These are phyloP conservation scores for Russula ochroleuca DNA, from an alignment of 768 basidiomycete species.

Conservation along the genomic window DNA sequence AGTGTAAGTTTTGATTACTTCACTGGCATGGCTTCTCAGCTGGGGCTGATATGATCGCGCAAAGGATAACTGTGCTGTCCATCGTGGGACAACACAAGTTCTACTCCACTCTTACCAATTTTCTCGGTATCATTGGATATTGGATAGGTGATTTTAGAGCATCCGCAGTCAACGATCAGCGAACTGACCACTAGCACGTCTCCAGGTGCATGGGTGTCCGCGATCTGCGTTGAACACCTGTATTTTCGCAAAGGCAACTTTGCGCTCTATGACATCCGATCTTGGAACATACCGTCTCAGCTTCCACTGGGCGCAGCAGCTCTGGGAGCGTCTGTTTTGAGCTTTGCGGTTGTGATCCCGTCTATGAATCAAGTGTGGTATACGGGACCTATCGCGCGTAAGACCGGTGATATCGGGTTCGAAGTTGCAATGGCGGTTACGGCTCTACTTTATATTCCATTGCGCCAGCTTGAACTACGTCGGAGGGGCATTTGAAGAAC, in stretches of 20 bases:
- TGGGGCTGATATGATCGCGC: neutral
- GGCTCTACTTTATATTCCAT: slow-evolving; percentile 47
- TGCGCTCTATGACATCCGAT: slow-evolving; percentile 43
- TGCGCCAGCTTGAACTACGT: slow-evolving; percentile 40
- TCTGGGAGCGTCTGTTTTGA: slow-evolving; percentile 44
- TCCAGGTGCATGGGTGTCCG: slow-evolving; percentile 45
- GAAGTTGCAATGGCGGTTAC: slow-evolving; percentile 52
- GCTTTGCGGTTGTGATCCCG: slow-evolving; percentile 56
- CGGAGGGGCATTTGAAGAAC: slow-evolving; percentile 5
- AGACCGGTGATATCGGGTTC: slow-evolving; percentile 69
- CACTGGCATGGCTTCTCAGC: neutral
- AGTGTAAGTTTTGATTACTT: slow-evolving; percentile 44
- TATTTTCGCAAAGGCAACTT: slow-evolving; percentile 54
- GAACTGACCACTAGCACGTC: slow-evolving; percentile 54
- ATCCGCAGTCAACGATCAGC: neutral
- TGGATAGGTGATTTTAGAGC: slow-evolving; percentile 32
- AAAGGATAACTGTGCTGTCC: slow-evolving; percentile 58
- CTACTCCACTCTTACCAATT: slow-evolving; percentile 56
- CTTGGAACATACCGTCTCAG: slow-evolving; percentile 50
- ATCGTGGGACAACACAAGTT: slow-evolving; percentile 66
- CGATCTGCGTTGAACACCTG: slow-evolving; percentile 63
- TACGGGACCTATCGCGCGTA: slow-evolving; percentile 58
- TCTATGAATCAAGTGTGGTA: slow-evolving; percentile 72
- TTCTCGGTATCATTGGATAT: slow-evolving; percentile 59
- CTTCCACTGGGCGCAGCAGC: slow-evolving; percentile 66